Base-by-base conservation (phyloP, 371 early-diverging fungal species). In the Mucor saturninus region DNA sequence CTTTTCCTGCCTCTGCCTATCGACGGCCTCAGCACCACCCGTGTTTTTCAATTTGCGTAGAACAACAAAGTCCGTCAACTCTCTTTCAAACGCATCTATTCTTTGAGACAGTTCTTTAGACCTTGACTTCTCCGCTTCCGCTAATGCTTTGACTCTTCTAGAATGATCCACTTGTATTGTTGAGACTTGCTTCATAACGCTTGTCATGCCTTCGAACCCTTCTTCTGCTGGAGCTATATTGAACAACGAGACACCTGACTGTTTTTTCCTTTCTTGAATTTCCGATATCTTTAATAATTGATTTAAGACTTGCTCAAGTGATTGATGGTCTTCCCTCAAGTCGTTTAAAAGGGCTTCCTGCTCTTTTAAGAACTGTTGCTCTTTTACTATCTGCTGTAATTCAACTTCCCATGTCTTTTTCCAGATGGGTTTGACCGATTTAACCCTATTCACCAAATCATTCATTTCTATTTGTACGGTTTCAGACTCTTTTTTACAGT, bases 341-440 rank as follows among this genome's bases (percentile, higher is more conserved):
- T 90, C 92, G 38, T 77, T 71, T 14, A 92, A 56, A 46, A 89
- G 57, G 0, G 77, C 82, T 64, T 91, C 90, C 40, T 89, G 88
- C 29, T 92, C 90, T 61, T 90, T 93, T 58, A 91, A 74, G 59
- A 89, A 86, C 61, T 87, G 81, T 64, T 93, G 93, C 61, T 93
- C 93, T 58, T 86, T 82, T 31, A 93, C 84, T 60, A 93, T 90
- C 26, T 79, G 83, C 59, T 93, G 89, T 32, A 93, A 71, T 73
- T 92, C 92, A 3, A 76, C 78, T 65, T 93, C 92, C 93, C 93
- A 93, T 0, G 87, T 86, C 71, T 80, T 83, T 67, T 92, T 93
- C 94, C 94, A 93, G 5, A 72, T 71, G 1, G 91, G 86, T 31
- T 87, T 81, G 7, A 82, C 68, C 11, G 77, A 67, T 50, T 82